A percentile compares a stretch with the other conserved stretches of the same genome.
Conservation (phyloP, 768 basidiomycete species). For the Panus rudis region DNA sequence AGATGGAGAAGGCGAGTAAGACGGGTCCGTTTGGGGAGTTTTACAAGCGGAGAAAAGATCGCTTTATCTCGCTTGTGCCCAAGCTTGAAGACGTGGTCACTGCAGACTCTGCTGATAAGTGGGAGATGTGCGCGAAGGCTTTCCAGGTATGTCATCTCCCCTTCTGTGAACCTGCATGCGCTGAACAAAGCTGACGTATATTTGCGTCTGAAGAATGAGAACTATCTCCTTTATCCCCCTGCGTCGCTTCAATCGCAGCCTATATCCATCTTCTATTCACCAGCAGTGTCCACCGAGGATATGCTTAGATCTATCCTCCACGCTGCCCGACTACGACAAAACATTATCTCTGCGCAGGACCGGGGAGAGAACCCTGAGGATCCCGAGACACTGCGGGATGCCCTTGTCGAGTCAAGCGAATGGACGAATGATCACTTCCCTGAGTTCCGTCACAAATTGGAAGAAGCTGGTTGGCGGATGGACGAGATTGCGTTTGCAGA, state of each 20-base stretch:
- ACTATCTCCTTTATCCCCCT: conserved; percentile 18
- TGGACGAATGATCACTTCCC: conserved; percentile 12
- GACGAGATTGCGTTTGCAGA: conserved; percentile 23
- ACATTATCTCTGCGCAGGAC: conserved; percentile 6
- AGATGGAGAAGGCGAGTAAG: conserved; percentile 4
- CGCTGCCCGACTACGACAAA: conserved; percentile 12
- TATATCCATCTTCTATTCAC: conserved; percentile 18
- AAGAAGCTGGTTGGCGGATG: conserved; percentile 18
- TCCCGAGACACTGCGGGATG: conserved; percentile 1
- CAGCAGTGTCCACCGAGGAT: conserved; percentile 18
- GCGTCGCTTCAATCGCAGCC: conserved; percentile 2
- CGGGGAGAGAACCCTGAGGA: neutral
- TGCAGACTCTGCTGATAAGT: conserved; percentile 10
- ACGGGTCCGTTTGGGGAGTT: conserved; percentile 23
- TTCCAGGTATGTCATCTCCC: conserved; percentile 16
- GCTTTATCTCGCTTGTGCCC: conserved; percentile 16
- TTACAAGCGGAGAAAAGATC: conserved; percentile 16
- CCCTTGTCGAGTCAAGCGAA: conserved; percentile 8
- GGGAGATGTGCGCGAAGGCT: conserved; percentile 16
- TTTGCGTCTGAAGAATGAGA: conserved; percentile 13
- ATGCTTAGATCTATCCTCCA: conserved; percentile 20
- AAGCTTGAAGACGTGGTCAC: conserved; percentile 15
- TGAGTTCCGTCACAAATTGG: conserved; percentile 14
- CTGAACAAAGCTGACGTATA: neutral
- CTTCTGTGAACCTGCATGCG: neutral